Percentiles rank a stretch among this genome's conserved stretches.
These are phyloP conservation scores for Microcyclospora tardicrescens DNA, from an alignment of 2,329 filamentous ascomycete species.

Conservation along the genomic window DNA sequence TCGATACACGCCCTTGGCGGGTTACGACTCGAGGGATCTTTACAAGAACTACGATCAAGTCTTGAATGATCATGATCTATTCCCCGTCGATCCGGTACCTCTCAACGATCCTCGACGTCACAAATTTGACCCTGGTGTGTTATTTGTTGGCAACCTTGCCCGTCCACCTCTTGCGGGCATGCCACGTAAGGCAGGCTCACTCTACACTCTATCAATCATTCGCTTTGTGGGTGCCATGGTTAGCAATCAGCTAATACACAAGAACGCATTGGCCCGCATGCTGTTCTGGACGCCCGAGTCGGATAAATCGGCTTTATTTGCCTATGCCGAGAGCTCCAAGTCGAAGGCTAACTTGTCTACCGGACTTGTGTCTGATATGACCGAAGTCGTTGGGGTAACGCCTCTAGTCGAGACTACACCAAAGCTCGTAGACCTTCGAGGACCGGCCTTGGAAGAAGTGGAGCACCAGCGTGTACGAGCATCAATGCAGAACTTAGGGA, in stretches of 20 bases:
- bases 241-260: conserved; percentile 40
- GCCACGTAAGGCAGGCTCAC: too few relatives aligned
- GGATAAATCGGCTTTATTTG: conserved; percentile 48
- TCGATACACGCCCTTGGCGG: conserved; percentile 31
- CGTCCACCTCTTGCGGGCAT: conserved; percentile 4
- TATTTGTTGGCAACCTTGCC: conserved; percentile 38
- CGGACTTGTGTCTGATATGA: conserved; percentile 47
- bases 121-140: conserved; percentile 55
- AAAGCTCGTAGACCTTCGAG: background rate
- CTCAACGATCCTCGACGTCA: conserved; percentile 30
- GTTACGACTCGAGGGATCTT: conserved; percentile 9
- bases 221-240: background rate
- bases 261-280: conserved; percentile 67
- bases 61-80: conserved; percentile 34
- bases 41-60: conserved; percentile 36
- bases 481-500: background rate
- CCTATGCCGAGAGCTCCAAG: conserved; percentile 43
- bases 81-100: conserved; percentile 37
- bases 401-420: background rate
- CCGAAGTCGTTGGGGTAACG: conserved; percentile 23
- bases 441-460: background rate
- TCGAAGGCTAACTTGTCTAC: conserved; percentile 45
- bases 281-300: conserved; percentile 56
- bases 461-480: background rate
- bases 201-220: background rate